These are phyloP conservation scores for Diaporthe sp. DNA, from an alignment of 2,329 filamentous ascomycete genomes.

Conservation along the genomic window DNA sequence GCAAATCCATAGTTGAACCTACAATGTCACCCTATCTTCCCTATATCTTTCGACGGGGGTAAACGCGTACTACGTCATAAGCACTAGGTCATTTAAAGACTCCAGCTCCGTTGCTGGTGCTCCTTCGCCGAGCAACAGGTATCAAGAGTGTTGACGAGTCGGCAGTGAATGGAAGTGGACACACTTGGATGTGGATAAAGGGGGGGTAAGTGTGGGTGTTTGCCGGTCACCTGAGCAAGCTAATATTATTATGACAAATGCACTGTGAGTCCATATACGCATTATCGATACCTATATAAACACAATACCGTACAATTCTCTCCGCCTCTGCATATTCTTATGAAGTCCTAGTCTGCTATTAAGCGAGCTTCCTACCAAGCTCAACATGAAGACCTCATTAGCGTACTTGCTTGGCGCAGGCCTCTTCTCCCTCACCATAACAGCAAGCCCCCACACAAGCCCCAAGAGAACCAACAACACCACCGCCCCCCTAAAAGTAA, in stretches of 20 bases:
- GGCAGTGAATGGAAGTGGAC: neutral
- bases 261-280: neutral
- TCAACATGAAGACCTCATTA: neutral
- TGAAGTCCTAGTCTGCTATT: neutral
- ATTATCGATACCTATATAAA: neutral
- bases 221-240: neutral
- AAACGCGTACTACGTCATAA: neutral
- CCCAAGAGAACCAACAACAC: neutral
- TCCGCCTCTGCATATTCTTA: neutral
- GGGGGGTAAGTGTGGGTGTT: neutral
- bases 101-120: neutral
- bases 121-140: neutral
- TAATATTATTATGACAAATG: neutral
- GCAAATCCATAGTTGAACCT: neutral
- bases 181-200: neutral
- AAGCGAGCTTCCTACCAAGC: rapidly evolving
- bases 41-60: neutral
- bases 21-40: neutral
- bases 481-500: neutral
- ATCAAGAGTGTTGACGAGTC: neutral
- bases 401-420: neutral
- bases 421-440: neutral
- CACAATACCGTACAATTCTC: rapidly evolving
- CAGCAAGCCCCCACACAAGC: neutral
- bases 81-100: neutral